phyloP scores from a whole-genome alignment of 1,139 yeast genomes.

The Geotrichum macrosporum region DNA sequence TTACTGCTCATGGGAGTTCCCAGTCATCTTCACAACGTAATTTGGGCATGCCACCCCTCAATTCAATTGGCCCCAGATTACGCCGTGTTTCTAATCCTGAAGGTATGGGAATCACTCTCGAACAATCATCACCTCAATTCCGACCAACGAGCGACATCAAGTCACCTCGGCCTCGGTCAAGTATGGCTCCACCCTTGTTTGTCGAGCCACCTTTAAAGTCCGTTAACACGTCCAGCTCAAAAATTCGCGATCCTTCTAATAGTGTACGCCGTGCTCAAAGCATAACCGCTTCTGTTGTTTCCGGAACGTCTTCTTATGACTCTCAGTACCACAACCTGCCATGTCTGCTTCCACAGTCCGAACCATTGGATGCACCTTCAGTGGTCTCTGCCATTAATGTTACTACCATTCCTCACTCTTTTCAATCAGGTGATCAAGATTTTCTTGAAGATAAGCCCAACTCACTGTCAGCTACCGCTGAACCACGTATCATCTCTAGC shows the following conservation, averaged over 20 bases:
- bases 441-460: background rate
- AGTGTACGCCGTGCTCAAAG: background rate
- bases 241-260: conserved; percentile 1
- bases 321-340: background rate
- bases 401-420: conserved; percentile 2
- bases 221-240: conserved; percentile 3
- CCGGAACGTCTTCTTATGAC: conserved; percentile 6
- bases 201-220: conserved; percentile 9
- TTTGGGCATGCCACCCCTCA: conserved; percentile 3
- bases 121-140: conserved; percentile 2
- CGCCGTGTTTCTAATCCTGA: conserved; percentile 1
- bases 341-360: conserved; percentile 4
- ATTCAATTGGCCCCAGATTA: background rate
- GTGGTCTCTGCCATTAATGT: conserved; percentile 7
- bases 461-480: background rate
- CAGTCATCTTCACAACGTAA: background rate
- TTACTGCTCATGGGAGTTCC: background rate
- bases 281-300: background rate
- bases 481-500: background rate
- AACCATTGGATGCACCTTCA: conserved; percentile 8
- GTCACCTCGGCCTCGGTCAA: conserved; percentile 18
- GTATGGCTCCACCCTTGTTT: conserved; percentile 13
- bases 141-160: conserved; percentile 8
- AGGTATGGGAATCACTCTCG: background rate
- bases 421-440: background rate